phyloP scores from a whole-genome alignment of 495 filamentous ascomycete genomes.

The Talaromyces liani region DNA sequence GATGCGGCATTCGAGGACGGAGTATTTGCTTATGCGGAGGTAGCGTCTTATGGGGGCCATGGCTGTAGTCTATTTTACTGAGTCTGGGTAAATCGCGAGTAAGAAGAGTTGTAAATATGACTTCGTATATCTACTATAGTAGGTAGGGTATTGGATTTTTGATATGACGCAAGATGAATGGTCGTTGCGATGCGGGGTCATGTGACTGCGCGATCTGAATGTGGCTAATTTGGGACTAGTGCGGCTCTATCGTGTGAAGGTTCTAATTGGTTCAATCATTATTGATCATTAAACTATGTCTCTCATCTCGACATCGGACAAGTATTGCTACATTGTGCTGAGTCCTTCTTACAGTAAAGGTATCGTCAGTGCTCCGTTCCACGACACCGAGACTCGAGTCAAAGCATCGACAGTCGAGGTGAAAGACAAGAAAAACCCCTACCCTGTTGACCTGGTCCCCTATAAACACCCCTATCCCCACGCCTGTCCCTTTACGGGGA shows the following conservation, averaged over 20 bases:
- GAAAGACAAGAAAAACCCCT: background rate
- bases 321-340: too few relatives aligned
- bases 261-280: background rate
- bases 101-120: background rate
- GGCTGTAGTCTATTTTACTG: background rate
- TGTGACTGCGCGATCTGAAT: background rate
- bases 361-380: too few relatives aligned
- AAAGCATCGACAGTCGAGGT: background rate
- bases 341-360: background rate
- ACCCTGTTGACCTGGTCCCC: too few relatives aligned
- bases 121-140: background rate
- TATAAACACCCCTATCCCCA: background rate
- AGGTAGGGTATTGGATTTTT: background rate
- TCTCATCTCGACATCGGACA: background rate
- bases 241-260: background rate
- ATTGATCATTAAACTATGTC: background rate
- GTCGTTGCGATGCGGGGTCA: background rate
- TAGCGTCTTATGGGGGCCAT: conserved; percentile 85
- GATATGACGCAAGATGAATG: background rate
- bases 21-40: conserved; percentile 76
- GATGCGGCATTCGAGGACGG: conserved; percentile 89
- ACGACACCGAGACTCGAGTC: background rate
- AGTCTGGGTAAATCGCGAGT: too few relatives aligned
- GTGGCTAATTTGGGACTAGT: background rate
- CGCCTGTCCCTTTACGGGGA: background rate